Conservation (phyloP, 495 filamentous ascomycete genomes). For the Podospora conica region DNA sequence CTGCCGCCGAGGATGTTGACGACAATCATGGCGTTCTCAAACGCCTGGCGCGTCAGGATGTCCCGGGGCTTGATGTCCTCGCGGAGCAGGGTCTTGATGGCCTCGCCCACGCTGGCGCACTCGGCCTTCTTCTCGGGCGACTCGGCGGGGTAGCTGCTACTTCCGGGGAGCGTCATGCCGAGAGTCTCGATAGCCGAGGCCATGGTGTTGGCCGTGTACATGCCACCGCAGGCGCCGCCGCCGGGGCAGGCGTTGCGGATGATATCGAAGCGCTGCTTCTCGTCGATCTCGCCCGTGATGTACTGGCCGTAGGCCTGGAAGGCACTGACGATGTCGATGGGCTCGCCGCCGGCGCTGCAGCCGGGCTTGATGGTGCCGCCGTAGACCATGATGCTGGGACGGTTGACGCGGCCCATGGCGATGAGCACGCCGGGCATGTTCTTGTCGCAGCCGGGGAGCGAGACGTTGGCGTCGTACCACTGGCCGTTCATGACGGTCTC, state of each 20-base stretch:
- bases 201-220: conserved; percentile 99
- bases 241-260: conserved; percentile 93
- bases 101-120: conserved; percentile 75
- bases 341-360: conserved; percentile 67
- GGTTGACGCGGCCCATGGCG: conserved; percentile 93
- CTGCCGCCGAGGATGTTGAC: conserved; percentile 93
- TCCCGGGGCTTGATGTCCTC: conserved; percentile 86
- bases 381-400: conserved; percentile 94
- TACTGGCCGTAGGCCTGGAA: conserved; percentile 98
- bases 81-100: conserved; percentile 77
- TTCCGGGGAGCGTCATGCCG: conserved; percentile 92
- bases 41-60: conserved; percentile 84
- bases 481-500: conserved; percentile 98
- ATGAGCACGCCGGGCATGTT: conserved; percentile 99
- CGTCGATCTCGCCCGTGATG: conserved; percentile 81
- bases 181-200: conserved; percentile 93
- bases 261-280: conserved; percentile 88
- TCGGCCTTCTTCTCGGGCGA: conserved; percentile 79
- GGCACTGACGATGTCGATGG: conserved; percentile 91
- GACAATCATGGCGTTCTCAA: conserved; percentile 95
- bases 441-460: conserved; percentile 98
- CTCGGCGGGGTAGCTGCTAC: conserved; percentile 86
- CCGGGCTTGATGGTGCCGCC: conserved; percentile 92
- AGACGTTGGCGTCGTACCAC: conserved; percentile 99
- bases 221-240: conserved; percentile 89